phyloP scores from a whole-genome alignment of 371 early-diverging fungal species.

The Paraphysoderma sedebokerense region DNA sequence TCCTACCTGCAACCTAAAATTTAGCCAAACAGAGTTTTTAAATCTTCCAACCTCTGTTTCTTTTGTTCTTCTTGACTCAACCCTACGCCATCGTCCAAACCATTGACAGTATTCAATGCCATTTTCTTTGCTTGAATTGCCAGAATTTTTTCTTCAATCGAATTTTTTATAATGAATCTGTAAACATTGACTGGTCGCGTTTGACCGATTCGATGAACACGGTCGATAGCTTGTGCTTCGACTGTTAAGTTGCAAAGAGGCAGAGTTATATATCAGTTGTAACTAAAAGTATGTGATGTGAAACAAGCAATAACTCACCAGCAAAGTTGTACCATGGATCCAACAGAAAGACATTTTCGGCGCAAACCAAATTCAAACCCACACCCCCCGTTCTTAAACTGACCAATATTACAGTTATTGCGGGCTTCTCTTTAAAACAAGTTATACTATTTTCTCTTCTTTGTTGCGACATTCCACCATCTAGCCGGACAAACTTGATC shows the following conservation, averaged over 20 bases:
- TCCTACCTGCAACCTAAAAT: too few species aligned
- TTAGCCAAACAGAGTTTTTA: too few species aligned
- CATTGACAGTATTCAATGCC: too few species aligned
- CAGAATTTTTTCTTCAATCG: slow-evolving; percentile 42
- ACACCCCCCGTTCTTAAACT: slow-evolving; percentile 78
- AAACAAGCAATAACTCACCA: slow-evolving; percentile 2
- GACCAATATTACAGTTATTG: slow-evolving; percentile 45
- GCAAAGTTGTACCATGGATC: slow-evolving; percentile 78
- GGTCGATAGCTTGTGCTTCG: slow-evolving; percentile 75
- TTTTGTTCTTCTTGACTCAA: too few species aligned
- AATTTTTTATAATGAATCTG: slow-evolving; percentile 30
- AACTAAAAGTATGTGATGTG: slow-evolving; percentile 4
- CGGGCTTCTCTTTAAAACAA: slow-evolving; percentile 31
- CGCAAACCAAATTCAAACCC: slow-evolving; percentile 70
- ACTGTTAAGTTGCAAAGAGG: slow-evolving; percentile 23
- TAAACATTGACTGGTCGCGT: slow-evolving; percentile 32
- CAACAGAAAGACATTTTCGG: slow-evolving; percentile 48
- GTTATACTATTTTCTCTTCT: slow-evolving; percentile 37
- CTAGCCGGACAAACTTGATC: slow-evolving; percentile 39
- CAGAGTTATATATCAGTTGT: not conserved
- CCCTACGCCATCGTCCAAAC: too few species aligned
- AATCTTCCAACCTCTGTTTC: too few species aligned
- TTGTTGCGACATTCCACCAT: slow-evolving; percentile 43
- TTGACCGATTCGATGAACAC: slow-evolving; percentile 74
- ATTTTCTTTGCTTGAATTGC: slow-evolving; percentile 24